Conservation (phyloP, 2,329 filamentous ascomycete genomes). For the Aspergillus sp. region DNA sequence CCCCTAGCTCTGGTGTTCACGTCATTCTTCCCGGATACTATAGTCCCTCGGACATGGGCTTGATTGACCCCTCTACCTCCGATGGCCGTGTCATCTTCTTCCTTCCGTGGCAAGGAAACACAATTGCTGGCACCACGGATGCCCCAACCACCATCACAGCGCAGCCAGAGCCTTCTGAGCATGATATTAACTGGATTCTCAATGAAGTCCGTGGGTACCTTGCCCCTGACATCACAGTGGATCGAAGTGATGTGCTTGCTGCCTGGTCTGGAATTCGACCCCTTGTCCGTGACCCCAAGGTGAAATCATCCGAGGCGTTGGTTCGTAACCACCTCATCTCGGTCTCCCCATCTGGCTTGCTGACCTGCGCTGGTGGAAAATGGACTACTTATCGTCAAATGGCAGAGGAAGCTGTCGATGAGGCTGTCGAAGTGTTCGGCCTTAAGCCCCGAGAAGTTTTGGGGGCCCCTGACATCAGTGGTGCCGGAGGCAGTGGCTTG, state of each 20-base stretch:
- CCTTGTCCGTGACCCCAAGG: conserved; percentile 79
- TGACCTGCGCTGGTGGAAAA: conserved; percentile 85
- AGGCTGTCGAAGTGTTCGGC: conserved; percentile 65
- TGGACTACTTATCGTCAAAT: conserved; percentile 94
- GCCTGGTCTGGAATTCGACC: conserved; percentile 87
- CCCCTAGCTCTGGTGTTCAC: conserved; percentile 80
- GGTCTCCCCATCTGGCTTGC: conserved; percentile 69
- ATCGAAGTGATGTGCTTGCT: conserved; percentile 80
- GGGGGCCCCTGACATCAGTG: conserved; percentile 63
- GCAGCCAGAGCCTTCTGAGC: conserved; percentile 73
- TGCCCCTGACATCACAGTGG: conserved; percentile 77
- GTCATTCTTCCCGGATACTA: conserved; percentile 84
- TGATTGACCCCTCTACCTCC: conserved; percentile 81
- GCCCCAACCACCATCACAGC: conserved; percentile 66
- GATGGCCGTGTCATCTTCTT: conserved; percentile 91
- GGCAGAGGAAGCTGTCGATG: conserved; percentile 84
- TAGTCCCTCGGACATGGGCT: conserved; percentile 78
- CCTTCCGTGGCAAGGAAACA: conserved; percentile 88
- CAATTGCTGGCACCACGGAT: conserved; percentile 84
- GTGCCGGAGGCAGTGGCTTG: conserved; percentile 64
- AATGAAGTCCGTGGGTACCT: conserved; percentile 78
- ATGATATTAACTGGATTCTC: conserved; percentile 84
- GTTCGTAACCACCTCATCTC: conserved; percentile 83
- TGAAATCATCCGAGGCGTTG: conserved; percentile 78
- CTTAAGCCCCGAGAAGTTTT: conserved; percentile 54